Conservation (phyloP, 805 yeast genomes). For the Ogataea degrootiae region DNA sequence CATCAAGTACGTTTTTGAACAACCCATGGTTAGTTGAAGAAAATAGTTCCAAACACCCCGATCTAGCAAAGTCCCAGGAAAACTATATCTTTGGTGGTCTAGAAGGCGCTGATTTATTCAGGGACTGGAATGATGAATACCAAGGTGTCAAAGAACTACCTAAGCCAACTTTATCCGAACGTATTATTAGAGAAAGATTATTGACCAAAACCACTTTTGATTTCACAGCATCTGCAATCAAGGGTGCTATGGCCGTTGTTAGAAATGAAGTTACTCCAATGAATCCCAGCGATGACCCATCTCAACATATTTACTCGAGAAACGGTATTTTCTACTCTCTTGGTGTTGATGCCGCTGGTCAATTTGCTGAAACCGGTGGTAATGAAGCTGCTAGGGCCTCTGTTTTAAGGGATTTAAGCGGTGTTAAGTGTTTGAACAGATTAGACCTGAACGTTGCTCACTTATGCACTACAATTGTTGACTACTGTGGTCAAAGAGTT, state of each 20-base stretch:
- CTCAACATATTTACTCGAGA: slow-evolving; percentile 63
- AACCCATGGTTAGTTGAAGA: slow-evolving; percentile 72
- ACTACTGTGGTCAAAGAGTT: slow-evolving; percentile 82
- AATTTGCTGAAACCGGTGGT: slow-evolving; percentile 66
- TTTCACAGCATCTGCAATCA: slow-evolving; percentile 69
- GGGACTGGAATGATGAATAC: slow-evolving; percentile 89
- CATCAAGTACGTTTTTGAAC: slow-evolving; percentile 55
- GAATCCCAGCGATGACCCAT: slow-evolving; percentile 68
- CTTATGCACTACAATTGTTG: slow-evolving; percentile 80
- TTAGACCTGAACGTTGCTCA: slow-evolving; percentile 61
- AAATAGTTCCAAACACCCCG: slow-evolving; percentile 35
- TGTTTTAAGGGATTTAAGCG: slow-evolving; percentile 70
- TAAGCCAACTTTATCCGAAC: slow-evolving; percentile 46
- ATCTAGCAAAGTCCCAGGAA: slow-evolving; percentile 56
- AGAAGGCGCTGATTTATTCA: slow-evolving; percentile 52
- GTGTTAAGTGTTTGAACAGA: slow-evolving; percentile 64
- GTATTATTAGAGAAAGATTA: slow-evolving; percentile 71
- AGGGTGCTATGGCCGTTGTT: slow-evolving; percentile 73
- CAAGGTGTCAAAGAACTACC: slow-evolving; percentile 79
- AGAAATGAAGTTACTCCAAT: slow-evolving; percentile 71
- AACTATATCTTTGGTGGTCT: slow-evolving; percentile 49
- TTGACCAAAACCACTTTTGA: slow-evolving; percentile 68
- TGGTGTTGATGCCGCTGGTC: slow-evolving; percentile 66
- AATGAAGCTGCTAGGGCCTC: slow-evolving; percentile 82
- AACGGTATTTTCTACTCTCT: slow-evolving; percentile 85